Base-by-base conservation (phyloP, 2,329 filamentous ascomycete species). In the Cyphellophora attinorum region DNA sequence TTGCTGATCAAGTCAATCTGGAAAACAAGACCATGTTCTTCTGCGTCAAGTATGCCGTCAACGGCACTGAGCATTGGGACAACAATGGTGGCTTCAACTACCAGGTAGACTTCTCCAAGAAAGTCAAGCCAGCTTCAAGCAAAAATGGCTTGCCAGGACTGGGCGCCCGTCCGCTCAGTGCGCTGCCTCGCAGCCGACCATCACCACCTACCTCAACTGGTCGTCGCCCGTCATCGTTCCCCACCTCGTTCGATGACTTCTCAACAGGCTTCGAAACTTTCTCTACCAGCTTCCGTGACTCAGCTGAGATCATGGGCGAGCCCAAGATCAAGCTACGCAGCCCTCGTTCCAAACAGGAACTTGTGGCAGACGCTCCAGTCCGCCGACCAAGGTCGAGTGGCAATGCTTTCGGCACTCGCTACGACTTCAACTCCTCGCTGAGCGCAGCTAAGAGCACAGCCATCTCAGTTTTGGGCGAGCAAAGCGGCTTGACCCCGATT, bases 361-460 rank as follows among this genome's bases (percentile, higher is more conserved):
- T 83, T 35, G 71, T 81, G 15, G 75, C 72, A 35, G 76, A 83
- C 44, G 55, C 62, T 28, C 62, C 64, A 12, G 54, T 60, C 27
- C 63, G 57, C 14, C 61, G 63, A 25, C 58, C 59, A 23, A 61
- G 63, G 46, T 66, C 51, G 56, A 76, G 72, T 45, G 76, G 77
- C 16, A 78, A 83, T 49, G 82, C 80, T 12, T 95, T 96, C 57
- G 83, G 85, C 30, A 88, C 88, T 58, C 81, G 91, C 35, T 98
- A 98, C 57, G 89, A 96, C 62, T 96, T 98, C 57, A 80, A 83
- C 41, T 85, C 85, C n/a, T 96, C 91, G 1, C 70, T 96, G 18
- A 79, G 73, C 34, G 85, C 86, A 33, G 86, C 85, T 10, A 81
- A 89, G 54, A 77, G 80, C 51, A 79, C 34, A 35, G 47, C 45